A percentile compares a stretch with the other conserved stretches of the same genome.
phyloP scores from a whole-genome alignment of 2,329 filamentous ascomycete species.

The Mycosphaerella arachidis region DNA sequence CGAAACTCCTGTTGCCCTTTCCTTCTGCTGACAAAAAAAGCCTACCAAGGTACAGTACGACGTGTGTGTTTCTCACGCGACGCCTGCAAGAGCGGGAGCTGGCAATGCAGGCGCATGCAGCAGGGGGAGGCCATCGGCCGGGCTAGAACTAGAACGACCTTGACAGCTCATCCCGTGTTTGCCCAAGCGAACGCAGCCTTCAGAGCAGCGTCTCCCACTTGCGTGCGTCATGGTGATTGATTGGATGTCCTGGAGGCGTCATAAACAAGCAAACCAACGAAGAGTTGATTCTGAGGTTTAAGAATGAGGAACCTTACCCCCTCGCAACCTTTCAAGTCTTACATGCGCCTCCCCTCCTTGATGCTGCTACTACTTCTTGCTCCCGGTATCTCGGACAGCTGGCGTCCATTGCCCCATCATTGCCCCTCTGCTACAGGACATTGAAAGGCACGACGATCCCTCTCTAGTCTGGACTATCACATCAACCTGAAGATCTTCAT shows the following conservation, averaged over 20 bases:
- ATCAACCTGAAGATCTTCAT: background rate
- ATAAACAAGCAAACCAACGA: background rate
- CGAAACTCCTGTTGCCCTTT: background rate
- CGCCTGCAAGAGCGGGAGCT: background rate
- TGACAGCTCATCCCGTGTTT: slow-evolving; percentile 2
- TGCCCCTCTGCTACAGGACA: background rate
- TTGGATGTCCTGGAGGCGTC: background rate
- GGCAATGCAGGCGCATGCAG: background rate
- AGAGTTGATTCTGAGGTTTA: background rate
- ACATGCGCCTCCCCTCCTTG: background rate
- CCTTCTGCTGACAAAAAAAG: background rate
- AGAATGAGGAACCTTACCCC: background rate
- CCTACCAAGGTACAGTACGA: too few relatives aligned
- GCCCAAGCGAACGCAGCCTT: background rate
- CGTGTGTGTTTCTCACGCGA: slow-evolving; percentile 1
- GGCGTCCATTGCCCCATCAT: slow-evolving; percentile 1
- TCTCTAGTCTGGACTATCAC: background rate
- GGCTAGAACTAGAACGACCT: slow-evolving; percentile 1
- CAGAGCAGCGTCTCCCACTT: background rate
- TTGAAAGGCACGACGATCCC: background rate
- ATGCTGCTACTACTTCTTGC: background rate
- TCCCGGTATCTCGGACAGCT: background rate
- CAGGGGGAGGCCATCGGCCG: background rate
- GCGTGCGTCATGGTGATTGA: slow-evolving; percentile 6
- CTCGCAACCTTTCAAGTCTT: background rate